These are phyloP conservation scores for Nyssa sinensis DNA, from an alignment of 148 eudicot genomes.

Conservation along the genomic window DNA sequence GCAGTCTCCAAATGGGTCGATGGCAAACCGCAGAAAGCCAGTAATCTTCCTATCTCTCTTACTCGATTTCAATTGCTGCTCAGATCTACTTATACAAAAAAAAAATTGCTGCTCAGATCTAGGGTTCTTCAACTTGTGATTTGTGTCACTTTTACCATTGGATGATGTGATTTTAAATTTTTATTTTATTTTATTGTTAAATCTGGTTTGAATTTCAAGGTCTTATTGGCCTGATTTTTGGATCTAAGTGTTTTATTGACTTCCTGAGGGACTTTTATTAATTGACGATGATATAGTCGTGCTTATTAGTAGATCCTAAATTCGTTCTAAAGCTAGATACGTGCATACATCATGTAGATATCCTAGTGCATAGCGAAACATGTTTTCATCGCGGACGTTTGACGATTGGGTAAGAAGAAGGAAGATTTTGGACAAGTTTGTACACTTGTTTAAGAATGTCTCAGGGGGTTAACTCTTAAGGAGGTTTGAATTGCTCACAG, in stretches of 20 bases:
- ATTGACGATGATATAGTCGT: too few species aligned
- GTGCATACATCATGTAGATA: too few species aligned
- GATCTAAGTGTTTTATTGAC: neutral
- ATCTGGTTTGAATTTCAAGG: neutral
- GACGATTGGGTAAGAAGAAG: too few species aligned
- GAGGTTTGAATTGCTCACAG: neutral
- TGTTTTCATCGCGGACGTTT: too few species aligned
- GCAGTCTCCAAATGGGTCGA: constrained; percentile 69
- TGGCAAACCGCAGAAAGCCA: constrained; percentile 72
- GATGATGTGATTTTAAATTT: neutral
- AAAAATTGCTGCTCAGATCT: neutral
- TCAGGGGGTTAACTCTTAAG: neutral
- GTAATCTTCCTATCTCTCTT: constrained; percentile 31
- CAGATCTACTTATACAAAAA: too few species aligned
- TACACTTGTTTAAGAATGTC: neutral
- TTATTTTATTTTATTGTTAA: too few species aligned
- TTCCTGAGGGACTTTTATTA: too few species aligned
- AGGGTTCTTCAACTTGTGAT: neutral
- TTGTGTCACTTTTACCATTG: neutral
- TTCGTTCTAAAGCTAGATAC: too few species aligned
- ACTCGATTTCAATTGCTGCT: too few species aligned
- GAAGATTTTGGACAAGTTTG: neutral
- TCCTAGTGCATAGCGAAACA: too few species aligned
- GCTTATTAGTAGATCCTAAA: too few species aligned
- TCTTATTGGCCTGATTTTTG: neutral